phyloP scores from a whole-genome alignment of 257 asterid species.

The Plectranthus barbatus region DNA sequence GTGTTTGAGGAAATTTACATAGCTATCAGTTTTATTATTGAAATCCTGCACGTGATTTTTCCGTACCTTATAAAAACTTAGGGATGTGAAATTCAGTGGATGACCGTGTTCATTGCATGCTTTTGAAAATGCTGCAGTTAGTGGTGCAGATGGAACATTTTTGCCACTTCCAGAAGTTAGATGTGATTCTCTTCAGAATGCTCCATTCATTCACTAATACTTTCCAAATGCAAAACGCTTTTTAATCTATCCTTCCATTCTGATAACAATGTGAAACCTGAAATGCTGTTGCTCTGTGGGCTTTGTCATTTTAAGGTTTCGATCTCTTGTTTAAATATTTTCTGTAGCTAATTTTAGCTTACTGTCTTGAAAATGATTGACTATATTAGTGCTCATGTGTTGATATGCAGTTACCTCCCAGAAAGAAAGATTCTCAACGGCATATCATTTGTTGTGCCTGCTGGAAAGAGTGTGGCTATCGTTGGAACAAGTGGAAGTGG shows the following conservation, averaged over 20 bases:
- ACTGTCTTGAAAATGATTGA: not conserved
- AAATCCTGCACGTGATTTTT: no score
- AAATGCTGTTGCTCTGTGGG: not conserved
- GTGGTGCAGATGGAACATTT: no score
- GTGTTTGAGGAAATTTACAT: conserved; percentile 2
- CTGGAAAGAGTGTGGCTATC: conserved; percentile 97
- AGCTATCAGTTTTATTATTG: not conserved
- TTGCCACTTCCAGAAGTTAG: no score
- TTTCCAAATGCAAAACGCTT: no score
- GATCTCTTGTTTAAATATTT: not conserved
- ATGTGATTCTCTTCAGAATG: no score
- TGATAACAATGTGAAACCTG: not conserved
- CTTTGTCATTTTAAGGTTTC: not conserved
- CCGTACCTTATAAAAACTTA: no score
- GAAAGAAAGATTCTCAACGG: conserved; percentile 96
- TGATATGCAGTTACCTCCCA: conserved; percentile 52
- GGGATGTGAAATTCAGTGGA: no score
- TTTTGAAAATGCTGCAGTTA: no score
- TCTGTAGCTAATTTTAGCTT: not conserved
- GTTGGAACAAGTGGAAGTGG: conserved; percentile 99
- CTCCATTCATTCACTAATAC: no score
- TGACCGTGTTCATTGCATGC: no score
- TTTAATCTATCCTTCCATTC: no score
- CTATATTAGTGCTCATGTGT: conserved; percentile 11
- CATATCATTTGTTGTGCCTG: conserved; percentile 79